A percentile compares a stretch with the other conserved stretches of the same genome.
phyloP scores from a whole-genome alignment of 1,284 basidiomycete genomes.

The Trichosporon ovoides region DNA sequence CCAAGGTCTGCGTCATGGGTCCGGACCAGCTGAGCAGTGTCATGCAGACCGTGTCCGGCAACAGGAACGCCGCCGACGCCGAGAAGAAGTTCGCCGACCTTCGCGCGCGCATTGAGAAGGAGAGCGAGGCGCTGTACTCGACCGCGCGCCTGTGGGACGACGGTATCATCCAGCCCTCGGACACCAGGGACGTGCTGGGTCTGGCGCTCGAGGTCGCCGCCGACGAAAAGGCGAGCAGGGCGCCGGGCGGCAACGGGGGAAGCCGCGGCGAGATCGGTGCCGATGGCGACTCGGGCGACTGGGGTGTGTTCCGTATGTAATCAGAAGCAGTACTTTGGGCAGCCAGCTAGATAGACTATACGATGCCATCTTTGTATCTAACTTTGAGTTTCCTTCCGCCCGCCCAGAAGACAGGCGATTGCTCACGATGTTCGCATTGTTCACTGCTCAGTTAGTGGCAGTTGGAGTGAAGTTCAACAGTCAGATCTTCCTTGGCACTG shows the following conservation, averaged over 20 bases:
- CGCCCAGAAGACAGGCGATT: too few species aligned
- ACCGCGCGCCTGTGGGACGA: constrained; percentile 91
- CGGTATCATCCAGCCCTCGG: constrained; percentile 85
- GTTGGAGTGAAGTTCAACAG: too few species aligned
- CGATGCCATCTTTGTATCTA: constrained; percentile 2
- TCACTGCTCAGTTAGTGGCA: too few species aligned
- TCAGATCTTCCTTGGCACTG: too few species aligned
- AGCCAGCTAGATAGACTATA: not conserved
- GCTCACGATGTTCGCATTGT: too few species aligned
- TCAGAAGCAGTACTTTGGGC: constrained; percentile 3
- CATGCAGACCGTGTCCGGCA: constrained; percentile 67
- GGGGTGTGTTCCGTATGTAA: constrained; percentile 87
- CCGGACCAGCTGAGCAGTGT: constrained; percentile 85
- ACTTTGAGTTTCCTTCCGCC: too few species aligned
- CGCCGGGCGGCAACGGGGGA: constrained; percentile 37
- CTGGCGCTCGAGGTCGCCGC: constrained; percentile 73
- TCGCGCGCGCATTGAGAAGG: constrained; percentile 74
- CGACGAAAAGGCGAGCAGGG: constrained; percentile 44
- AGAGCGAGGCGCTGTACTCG: constrained; percentile 79
- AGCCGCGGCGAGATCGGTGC: constrained; percentile 55
- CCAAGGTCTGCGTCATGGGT: constrained; percentile 95
- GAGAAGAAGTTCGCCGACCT: constrained; percentile 49
- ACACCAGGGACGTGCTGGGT: constrained; percentile 81
- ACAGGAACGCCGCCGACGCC: constrained; percentile 23
- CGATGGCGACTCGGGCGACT: constrained; percentile 68